Percentiles rank a stretch among this genome's conserved stretches.
These are phyloP conservation scores for Podila minutissima DNA, from an alignment of 192 early-diverging fungal genomes.

Conservation along the genomic window DNA sequence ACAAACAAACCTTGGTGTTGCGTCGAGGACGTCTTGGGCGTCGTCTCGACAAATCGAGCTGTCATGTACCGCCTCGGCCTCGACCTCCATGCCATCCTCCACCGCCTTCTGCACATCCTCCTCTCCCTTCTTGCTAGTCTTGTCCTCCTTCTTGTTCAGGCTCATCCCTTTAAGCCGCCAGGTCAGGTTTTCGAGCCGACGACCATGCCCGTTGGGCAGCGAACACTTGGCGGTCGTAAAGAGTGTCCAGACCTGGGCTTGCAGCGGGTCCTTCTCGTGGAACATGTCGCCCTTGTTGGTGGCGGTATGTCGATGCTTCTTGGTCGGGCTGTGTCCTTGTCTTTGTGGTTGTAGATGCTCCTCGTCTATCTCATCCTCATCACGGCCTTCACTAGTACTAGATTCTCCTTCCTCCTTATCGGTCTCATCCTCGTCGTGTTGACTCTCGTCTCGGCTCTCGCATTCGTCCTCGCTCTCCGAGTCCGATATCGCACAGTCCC, in stretches of 20 bases:
- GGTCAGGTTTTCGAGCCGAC: constrained; percentile 79
- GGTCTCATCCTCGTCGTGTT: neutral
- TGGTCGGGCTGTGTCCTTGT: neutral
- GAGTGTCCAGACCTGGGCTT: constrained; percentile 74
- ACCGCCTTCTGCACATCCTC: neutral
- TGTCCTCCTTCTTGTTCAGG: constrained; percentile 52
- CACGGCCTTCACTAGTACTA: too few relatives aligned
- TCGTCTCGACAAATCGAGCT: too few relatives aligned
- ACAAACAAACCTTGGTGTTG: too few relatives aligned
- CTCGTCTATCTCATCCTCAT: neutral
- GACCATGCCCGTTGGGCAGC: constrained; percentile 74
- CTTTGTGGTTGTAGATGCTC: neutral
- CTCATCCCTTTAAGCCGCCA: constrained; percentile 83
- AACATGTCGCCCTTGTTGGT: neutral
- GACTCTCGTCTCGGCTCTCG: neutral
- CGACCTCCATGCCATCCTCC: neutral
- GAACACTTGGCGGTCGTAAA: constrained; percentile 77
- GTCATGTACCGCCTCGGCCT: too few relatives aligned
- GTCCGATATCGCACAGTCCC: neutral
- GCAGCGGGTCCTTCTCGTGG: constrained; percentile 48
- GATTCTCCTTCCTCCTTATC: neutral
- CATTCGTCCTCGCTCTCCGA: neutral
- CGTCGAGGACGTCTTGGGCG: too few relatives aligned
- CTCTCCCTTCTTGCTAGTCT: neutral
- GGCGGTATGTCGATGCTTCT: neutral